A percentile compares a stretch with the other conserved stretches of the same genome.
These are phyloP conservation scores for Echites panduratus DNA, from an alignment of 257 asterid genomes.

Conservation along the genomic window DNA sequence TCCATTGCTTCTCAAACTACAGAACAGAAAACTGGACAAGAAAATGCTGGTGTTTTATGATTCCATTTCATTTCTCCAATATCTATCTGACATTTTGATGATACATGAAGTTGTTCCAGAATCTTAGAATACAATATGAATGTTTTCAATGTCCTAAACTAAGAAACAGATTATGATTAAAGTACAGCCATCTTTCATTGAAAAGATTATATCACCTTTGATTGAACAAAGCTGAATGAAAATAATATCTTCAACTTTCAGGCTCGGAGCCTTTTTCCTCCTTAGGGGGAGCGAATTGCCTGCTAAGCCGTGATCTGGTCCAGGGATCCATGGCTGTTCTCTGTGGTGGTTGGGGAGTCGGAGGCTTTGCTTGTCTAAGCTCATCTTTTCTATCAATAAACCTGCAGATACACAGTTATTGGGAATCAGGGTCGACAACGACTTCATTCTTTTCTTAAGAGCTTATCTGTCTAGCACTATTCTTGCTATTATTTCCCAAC, in stretches of 20 bases:
- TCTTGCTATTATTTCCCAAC: neutral
- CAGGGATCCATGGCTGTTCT: slow-evolving; percentile 83
- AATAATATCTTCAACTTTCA: slow-evolving; percentile 23
- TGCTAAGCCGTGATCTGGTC: slow-evolving; percentile 82
- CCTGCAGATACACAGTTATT: slow-evolving; percentile 30
- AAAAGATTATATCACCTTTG: neutral
- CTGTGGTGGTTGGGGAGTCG: slow-evolving; percentile 67
- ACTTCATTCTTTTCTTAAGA: neutral
- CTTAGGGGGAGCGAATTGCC: slow-evolving; percentile 82
- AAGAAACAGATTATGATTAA: too few relatives aligned
- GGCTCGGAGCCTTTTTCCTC: slow-evolving; percentile 52
- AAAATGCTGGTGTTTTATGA: too few relatives aligned
- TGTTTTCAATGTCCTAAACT: too few relatives aligned
- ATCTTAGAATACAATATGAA: too few relatives aligned
- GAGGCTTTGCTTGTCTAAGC: slow-evolving; percentile 78
- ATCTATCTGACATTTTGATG: too few relatives aligned
- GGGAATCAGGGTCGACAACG: neutral
- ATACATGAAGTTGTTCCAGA: too few relatives aligned
- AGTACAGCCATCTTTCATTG: too few relatives aligned
- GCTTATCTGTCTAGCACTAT: neutral
- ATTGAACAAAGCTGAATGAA: neutral
- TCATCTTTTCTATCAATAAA: slow-evolving; percentile 92
- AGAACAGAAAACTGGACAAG: too few relatives aligned
- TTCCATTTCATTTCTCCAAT: too few relatives aligned
- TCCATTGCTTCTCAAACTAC: too few relatives aligned